Percentiles rank a stretch among this genome's conserved stretches.
Conservation (phyloP, 805 yeast species). For the Starmerella bombi region DNA sequence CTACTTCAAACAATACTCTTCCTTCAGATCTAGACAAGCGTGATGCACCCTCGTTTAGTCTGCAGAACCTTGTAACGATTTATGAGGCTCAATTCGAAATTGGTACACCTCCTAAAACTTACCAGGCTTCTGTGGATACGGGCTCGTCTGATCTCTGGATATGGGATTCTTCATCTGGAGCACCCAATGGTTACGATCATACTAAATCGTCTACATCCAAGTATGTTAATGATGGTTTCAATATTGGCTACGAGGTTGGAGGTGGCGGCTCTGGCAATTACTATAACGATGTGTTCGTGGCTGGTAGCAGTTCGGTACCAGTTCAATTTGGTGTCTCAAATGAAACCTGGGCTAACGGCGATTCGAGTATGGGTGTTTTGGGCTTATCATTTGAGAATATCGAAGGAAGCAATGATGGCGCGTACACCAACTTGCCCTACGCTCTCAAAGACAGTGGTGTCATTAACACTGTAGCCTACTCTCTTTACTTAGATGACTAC, state of each 20-base stretch:
- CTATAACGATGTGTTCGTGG: constrained; percentile 45
- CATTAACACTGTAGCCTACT: constrained; percentile 33
- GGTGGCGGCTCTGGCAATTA: constrained; percentile 35
- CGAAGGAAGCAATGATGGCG: background rate
- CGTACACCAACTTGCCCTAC: constrained; percentile 26
- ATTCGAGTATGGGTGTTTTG: background rate
- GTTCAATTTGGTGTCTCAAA: constrained; percentile 6
- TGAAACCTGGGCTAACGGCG: background rate
- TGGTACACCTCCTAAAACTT: background rate
- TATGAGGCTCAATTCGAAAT: background rate
- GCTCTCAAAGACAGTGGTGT: constrained; percentile 30
- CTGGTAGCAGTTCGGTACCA: constrained; percentile 35
- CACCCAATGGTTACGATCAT: constrained; percentile 4
- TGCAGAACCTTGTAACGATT: background rate
- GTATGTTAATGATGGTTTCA: constrained; percentile 16
- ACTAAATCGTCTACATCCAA: constrained; percentile 18
- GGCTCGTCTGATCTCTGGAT: constrained; percentile 64
- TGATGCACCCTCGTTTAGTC: background rate
- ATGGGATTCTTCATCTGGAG: constrained; percentile 9
- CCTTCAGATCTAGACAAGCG: background rate
- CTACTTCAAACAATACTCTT: background rate
- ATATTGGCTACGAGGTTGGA: constrained; percentile 27
- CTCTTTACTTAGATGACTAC: constrained; percentile 32
- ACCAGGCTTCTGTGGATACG: constrained; percentile 37
- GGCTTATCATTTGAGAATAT: constrained; percentile 1